Percentiles rank a stretch among this genome's conserved stretches.
Conservation (phyloP, 2,329 filamentous ascomycete genomes). For the Epichloe uncinata region DNA sequence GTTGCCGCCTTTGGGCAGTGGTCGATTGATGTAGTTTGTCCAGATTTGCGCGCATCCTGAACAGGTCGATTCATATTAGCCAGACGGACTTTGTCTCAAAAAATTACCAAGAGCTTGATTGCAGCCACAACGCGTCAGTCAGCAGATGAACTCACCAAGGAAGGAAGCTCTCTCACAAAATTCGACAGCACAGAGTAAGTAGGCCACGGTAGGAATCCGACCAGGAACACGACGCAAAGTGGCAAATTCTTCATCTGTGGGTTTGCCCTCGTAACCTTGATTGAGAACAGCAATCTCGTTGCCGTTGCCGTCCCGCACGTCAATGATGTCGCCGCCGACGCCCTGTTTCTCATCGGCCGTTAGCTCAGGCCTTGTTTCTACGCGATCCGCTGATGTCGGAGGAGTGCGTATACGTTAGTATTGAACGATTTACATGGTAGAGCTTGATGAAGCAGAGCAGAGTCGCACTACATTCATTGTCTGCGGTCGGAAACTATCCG, state of each 20-base stretch:
- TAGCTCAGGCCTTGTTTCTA: background rate
- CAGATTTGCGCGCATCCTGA: conserved; percentile 12
- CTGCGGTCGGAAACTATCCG: no score
- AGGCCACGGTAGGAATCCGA: conserved; percentile 36
- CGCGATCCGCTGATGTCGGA: background rate
- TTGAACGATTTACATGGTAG: background rate
- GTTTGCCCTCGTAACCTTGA: conserved; percentile 24
- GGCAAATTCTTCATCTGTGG: conserved; percentile 38
- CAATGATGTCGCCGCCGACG: background rate
- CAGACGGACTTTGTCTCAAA: no score
- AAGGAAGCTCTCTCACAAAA: conserved; percentile 49
- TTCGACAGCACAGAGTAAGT: conserved; percentile 44
- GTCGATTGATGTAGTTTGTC: conserved; percentile 48
- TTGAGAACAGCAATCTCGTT: conserved; percentile 8
- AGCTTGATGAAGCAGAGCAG: background rate
- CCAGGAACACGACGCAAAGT: conserved; percentile 40
- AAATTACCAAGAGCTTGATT: no score
- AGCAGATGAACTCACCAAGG: conserved; percentile 30
- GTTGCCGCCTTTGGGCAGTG: conserved; percentile 37
- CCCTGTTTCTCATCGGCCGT: background rate
- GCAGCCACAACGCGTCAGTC: no score
- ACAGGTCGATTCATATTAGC: background rate
- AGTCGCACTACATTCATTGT: no score
- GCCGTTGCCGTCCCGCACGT: background rate
- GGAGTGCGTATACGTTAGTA: background rate